Percentiles rank a stretch among this genome's conserved stretches.
Evolutionary conservation across 1,284 basidiomycete species (phyloP).

Genomic region (Jaminaea rosea): DNA sequence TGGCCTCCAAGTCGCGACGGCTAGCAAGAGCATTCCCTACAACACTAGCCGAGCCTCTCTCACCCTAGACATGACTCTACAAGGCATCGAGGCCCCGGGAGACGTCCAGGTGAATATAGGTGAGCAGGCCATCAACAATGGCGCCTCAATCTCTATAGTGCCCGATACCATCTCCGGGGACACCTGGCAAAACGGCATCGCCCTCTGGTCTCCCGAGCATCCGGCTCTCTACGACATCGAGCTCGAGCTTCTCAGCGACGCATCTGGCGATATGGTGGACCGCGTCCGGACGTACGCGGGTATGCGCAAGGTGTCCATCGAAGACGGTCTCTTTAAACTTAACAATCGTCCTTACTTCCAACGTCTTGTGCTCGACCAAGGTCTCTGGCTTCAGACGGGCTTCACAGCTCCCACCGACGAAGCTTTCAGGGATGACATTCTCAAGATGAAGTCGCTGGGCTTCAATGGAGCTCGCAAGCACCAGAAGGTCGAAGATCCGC

Average conservation of each 20-base stretch:
- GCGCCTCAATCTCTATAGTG: no score
- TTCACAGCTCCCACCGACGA: conserved; percentile 13
- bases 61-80: not conserved
- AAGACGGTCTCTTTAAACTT: conserved; percentile 20
- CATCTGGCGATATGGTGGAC: conserved; percentile 1
- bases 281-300: conserved; percentile 19
- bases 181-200: conserved; percentile 21
- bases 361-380: conserved; percentile 24
- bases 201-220: conserved; percentile 23
- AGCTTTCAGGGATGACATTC: conserved; percentile 14
- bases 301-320: conserved; percentile 28
- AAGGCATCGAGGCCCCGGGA: not conserved
- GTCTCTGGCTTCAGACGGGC: conserved; percentile 20
- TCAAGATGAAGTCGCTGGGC: conserved; percentile 21
- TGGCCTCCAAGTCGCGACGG: not conserved
- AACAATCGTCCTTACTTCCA: conserved; percentile 28
- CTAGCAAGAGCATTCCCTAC: not conserved
- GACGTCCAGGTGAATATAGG: no score
- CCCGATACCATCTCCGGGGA: conserved; percentile 8
- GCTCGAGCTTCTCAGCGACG: conserved; percentile 7
- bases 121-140: no score
- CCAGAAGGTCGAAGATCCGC: conserved; percentile 21
- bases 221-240: conserved; percentile 18
- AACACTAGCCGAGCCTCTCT: not conserved
- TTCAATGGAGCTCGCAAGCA: conserved; percentile 26